Base-by-base conservation (phyloP, 768 basidiomycete genomes). In the Psilocybe sp. region DNA sequence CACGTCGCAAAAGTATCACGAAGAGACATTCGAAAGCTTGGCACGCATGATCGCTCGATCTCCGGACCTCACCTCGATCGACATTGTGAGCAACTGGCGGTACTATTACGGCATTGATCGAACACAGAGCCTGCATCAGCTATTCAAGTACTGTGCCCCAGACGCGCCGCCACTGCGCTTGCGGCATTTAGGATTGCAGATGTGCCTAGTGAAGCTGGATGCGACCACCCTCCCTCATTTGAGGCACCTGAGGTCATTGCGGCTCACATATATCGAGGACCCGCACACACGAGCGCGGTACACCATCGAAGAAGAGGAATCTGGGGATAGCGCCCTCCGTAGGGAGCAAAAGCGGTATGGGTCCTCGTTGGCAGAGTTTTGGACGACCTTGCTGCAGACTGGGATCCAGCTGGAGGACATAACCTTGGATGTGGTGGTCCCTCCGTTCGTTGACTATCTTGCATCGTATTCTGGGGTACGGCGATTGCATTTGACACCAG, bases 81-180 rank as follows among this genome's bases (percentile, higher is more conserved):
- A 49, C 34, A 43, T 54, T 8, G 40, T 44, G 23, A 44, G 40
- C 43, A 47, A 41, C 19, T 54, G 49, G 46, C 19, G 32, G 20
- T 49, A 44, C 28, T 41, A 43, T 15, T 44, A n/a, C 19, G 40
- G 40, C 20, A 43, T 18, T 20, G 35, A 38, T 16, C 35, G 45
- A 20, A 5, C 45, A 18, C 50, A 54, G 50, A 58, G 53, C 48
- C 34, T 58, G 33, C 56, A 58, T 31, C 47, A 50, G 12, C 37
- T 58, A 15, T 42, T 58, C 51, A 43, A 48, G 50, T 50, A 54
- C 39, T 52, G 16, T 40, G 44, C 47, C 9, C 28, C 14, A 36
- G 18, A 34, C 41, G 37, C 32, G n/a, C 14, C 23, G 11, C 50
- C 56, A n/a, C 53, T 58, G 12, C 48, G 46, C 15, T 51, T 54